Evolutionary conservation across 202 grass and related monocot species (phyloP), one percentile per base, ranked within the genome.

Genomic region (Miscanthus sacchariflorus): DNA sequence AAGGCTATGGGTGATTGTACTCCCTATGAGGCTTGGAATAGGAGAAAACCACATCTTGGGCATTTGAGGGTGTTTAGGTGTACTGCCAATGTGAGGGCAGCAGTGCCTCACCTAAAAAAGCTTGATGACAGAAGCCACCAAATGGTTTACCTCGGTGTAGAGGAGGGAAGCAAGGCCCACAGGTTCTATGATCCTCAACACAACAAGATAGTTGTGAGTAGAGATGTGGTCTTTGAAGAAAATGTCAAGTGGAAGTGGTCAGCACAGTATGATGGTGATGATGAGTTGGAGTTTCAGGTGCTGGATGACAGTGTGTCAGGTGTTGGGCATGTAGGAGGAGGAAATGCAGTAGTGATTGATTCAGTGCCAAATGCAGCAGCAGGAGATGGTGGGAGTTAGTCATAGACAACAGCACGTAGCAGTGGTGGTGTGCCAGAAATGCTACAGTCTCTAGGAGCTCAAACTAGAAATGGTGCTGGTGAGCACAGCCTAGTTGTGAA

Each of bases 401-500:
- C 4, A 49, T 0, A 0, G 0, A 2, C 0, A 4, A 1, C 3
- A 4, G 4, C 4, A 0, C 12, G 12, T 49, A 36, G 46, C 8
- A 49, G 4, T 49, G 46, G 13, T 3, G 13, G 13, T 49, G 45
- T 13, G 45, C 7, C 46, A 49, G 46, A 13, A 4, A 0, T 1
- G 3, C 46, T 5, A 49, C 46, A 49, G 4, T 14, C 46, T 0
- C 46, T 12, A 49, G 46, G 43, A 45, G 2, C 43, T 2, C 12
- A 12, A 0, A 1, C 46, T 4, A 0, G 3, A 5, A 0, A 5
- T 1, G 9, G 2, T 4, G 2, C 4, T 14, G 13, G 0, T 4
- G 4, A 12, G 1, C 0, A 5, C 9, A 45, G 9, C 5, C 43
- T 30, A 1, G 28, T 30, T 30, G 28, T 30, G 28, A 45, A 9